phyloP scores from a whole-genome alignment of 2,329 filamentous ascomycete genomes.

The Claviceps lovelessii region DNA sequence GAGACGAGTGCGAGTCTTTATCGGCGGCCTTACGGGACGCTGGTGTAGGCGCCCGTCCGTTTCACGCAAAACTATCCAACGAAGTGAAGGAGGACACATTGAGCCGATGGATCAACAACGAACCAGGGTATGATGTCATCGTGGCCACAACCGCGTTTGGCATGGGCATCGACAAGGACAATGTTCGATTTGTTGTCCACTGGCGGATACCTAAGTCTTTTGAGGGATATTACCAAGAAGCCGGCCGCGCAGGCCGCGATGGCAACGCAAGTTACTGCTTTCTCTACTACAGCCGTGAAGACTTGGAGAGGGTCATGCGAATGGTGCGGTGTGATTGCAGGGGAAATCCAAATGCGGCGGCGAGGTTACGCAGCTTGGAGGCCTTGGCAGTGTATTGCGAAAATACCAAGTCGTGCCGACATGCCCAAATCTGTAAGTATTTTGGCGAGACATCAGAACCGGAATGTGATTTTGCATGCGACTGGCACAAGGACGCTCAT shows the following conservation, averaged over 20 bases:
- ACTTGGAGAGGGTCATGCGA: conserved; percentile 58
- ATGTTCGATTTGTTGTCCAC: conserved; percentile 88
- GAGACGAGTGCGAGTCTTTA: conserved; percentile 60
- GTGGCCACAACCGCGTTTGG: conserved; percentile 93
- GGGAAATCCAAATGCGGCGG: conserved; percentile 28
- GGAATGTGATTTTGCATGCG: conserved; percentile 60
- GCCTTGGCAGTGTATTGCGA: conserved; percentile 73
- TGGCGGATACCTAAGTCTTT: conserved; percentile 91
- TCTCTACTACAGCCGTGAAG: conserved; percentile 80
- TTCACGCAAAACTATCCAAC: conserved; percentile 56
- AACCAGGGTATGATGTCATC: conserved; percentile 72
- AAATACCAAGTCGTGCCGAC: conserved; percentile 55
- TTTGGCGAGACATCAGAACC: conserved; percentile 53
- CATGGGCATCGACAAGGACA: conserved; percentile 94
- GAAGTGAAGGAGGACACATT: conserved; percentile 58
- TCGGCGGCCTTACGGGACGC: conserved; percentile 50
- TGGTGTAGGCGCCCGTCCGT: conserved; percentile 58
- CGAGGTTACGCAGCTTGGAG: conserved; percentile 48
- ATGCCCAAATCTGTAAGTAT: conserved; percentile 59
- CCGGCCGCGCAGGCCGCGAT: conserved; percentile 78
- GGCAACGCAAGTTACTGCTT: conserved; percentile 78
- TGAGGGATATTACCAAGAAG: conserved; percentile 93
- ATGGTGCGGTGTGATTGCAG: conserved; percentile 35
- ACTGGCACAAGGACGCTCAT: conserved; percentile 57
- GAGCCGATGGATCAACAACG: conserved; percentile 56